phyloP scores from a whole-genome alignment of 345 rosid species.

The Aquilaria yunnanensis region DNA sequence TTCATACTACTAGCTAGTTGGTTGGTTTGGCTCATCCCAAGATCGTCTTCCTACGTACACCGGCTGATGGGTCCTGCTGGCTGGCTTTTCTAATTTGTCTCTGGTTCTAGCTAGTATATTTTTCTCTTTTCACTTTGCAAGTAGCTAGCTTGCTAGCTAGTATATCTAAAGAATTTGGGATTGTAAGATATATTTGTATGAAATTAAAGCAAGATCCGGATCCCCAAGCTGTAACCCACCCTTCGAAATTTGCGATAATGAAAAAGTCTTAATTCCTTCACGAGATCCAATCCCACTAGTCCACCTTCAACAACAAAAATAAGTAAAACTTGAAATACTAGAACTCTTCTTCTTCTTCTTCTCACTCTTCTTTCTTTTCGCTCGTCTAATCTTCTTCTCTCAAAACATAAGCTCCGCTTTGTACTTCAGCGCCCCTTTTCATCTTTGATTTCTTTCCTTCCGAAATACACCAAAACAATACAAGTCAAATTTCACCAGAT shows the following conservation, averaged over 20 bases:
- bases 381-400: background rate
- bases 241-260: slow-evolving; percentile 44
- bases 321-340: background rate
- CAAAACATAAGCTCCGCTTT: background rate
- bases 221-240: slow-evolving; percentile 10
- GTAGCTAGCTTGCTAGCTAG: background rate
- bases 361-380: background rate
- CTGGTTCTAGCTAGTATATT: background rate
- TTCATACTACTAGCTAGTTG: no score
- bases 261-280: slow-evolving; percentile 32
- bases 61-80: no score
- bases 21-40: no score
- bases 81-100: no score
- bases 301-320: background rate
- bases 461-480: no score
- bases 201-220: slow-evolving; percentile 49
- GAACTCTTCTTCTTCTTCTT: slow-evolving; percentile 8
- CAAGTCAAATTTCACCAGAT: background rate
- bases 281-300: slow-evolving; percentile 63
- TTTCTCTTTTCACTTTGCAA: background rate
- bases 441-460: no score
- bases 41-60: no score
- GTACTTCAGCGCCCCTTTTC: no score
- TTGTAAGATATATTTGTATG: slow-evolving; percentile 15
- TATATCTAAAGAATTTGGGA: no score